Evolutionary conservation across 140 eudicot genomes (phyloP).

Genomic region (Bidens hawaiensis): DNA sequence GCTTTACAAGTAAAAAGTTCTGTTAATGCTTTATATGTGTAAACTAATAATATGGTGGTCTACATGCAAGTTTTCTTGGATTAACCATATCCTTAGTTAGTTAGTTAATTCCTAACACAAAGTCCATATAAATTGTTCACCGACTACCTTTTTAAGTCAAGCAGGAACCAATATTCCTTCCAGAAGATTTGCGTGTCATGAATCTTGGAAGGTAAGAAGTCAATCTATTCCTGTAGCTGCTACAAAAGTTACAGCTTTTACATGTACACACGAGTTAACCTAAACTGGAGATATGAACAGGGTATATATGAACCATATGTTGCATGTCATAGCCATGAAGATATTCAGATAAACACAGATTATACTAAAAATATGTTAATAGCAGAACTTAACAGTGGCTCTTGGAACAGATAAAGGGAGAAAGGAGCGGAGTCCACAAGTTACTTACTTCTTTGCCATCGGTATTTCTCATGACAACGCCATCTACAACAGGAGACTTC

Average conservation of each 20-base stretch:
- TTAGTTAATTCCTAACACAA: slow-evolving; percentile 14
- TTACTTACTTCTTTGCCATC: slow-evolving; percentile 97
- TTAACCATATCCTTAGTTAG: slow-evolving; percentile 21
- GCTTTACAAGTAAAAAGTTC: slow-evolving; percentile 5
- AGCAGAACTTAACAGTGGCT: slow-evolving; percentile 18
- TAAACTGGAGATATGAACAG: slow-evolving; percentile 8
- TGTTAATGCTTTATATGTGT: slow-evolving; percentile 8
- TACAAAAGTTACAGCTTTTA: slow-evolving; percentile 17
- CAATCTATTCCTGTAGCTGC: neutral
- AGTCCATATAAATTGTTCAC: slow-evolving; percentile 8
- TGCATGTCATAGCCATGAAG: slow-evolving; percentile 12
- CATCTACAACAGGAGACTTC: slow-evolving; percentile 99
- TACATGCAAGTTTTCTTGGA: slow-evolving; percentile 9
- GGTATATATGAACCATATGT: slow-evolving; percentile 17
- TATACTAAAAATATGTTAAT: slow-evolving; percentile 6
- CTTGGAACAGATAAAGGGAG: neutral
- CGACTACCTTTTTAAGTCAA: slow-evolving; percentile 6
- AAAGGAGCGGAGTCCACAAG: neutral
- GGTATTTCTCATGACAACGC: slow-evolving; percentile 98
- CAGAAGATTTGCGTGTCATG: slow-evolving; percentile 11
- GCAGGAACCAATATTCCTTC: slow-evolving; percentile 20
- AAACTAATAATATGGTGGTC: neutral
- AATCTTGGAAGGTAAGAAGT: slow-evolving; percentile 10
- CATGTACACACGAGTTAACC: slow-evolving; percentile 14
- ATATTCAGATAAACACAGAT: neutral